A percentile compares a stretch with the other conserved stretches of the same genome.
Conservation (phyloP, 164 flowering plant genomes). For the Tetrastigma voinierianum region DNA sequence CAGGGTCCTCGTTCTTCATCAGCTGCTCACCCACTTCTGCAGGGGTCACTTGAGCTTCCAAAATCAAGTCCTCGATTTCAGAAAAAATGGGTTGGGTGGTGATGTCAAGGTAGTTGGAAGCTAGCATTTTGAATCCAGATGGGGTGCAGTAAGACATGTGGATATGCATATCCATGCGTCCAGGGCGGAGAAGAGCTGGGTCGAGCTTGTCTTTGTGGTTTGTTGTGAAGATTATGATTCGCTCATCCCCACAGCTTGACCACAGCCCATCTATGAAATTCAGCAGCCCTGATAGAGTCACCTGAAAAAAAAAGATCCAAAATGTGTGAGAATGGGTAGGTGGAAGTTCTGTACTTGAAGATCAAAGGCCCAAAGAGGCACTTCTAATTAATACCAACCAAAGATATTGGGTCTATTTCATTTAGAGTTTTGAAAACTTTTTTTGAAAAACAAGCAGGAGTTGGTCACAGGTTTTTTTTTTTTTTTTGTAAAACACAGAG, state of each 20-base stretch:
- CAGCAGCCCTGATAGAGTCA: conserved; percentile 44
- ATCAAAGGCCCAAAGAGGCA: not conserved
- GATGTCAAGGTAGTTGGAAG: conserved; percentile 35
- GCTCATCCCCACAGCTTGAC: conserved; percentile 50
- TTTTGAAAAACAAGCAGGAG: too few species aligned
- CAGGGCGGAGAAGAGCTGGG: conserved; percentile 44
- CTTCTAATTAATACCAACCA: not conserved
- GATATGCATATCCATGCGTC: conserved; percentile 53
- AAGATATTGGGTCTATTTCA: too few species aligned
- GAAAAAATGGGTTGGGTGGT: conserved; percentile 28
- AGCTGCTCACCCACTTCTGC: conserved; percentile 40
- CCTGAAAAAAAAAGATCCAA: conserved; percentile 4
- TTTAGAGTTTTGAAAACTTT: too few species aligned
- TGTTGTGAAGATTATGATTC: conserved; percentile 51
- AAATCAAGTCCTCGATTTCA: conserved; percentile 25
- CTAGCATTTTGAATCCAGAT: conserved; percentile 39
- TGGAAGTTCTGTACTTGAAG: not conserved
- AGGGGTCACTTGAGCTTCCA: conserved; percentile 24
- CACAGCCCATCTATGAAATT: conserved; percentile 44
- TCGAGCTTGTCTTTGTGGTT: conserved; percentile 44
- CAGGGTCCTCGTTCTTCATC: conserved; percentile 25
- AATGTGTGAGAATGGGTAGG: not conserved
- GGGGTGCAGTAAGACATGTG: conserved; percentile 54
- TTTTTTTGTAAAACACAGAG: too few species aligned
- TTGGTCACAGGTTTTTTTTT: too few species aligned